These are phyloP conservation scores for Sporobolomyces phaffii DNA, from an alignment of 768 basidiomycete genomes.

Conservation along the genomic window DNA sequence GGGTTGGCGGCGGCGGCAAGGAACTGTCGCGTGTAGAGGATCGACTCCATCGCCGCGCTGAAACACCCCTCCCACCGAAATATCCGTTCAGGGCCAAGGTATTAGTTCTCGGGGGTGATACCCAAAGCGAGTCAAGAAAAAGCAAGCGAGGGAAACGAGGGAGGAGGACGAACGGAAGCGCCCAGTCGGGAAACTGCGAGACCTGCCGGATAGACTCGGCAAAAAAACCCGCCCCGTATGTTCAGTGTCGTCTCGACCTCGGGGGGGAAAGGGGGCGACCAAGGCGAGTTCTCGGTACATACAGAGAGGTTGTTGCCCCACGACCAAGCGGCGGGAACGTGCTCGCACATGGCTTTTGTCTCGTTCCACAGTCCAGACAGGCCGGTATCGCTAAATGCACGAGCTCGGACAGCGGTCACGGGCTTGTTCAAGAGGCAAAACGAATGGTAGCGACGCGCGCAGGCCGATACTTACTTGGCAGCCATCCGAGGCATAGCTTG, in stretches of 20 bases:
- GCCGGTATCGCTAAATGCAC: neutral
- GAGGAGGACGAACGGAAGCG: neutral
- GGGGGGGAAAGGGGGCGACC: no score
- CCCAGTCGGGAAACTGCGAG: constrained; percentile 4
- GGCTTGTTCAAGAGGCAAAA: no score
- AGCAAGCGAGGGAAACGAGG: neutral
- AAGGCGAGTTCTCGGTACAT: no score
- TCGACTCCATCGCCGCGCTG: constrained; percentile 4
- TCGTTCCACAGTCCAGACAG: constrained; percentile 1
- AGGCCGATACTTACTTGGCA: neutral
- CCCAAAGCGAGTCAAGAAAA: neutral
- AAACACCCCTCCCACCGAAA: no score
- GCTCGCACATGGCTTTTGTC: neutral
- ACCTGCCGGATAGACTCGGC: neutral
- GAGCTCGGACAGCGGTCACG: no score
- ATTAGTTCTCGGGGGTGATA: no score
- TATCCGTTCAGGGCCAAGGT: no score
- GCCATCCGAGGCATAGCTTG: constrained; percentile 5
- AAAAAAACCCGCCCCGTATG: no score
- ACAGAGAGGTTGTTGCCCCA: constrained; percentile 47
- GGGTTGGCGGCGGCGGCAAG: constrained; percentile 54
- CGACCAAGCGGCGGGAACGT: neutral
- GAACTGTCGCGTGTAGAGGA: constrained; percentile 49
- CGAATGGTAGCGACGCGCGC: no score
- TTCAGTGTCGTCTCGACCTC: no score